phyloP scores from a whole-genome alignment of 306 rosid species.

The Prunus mongolica region DNA sequence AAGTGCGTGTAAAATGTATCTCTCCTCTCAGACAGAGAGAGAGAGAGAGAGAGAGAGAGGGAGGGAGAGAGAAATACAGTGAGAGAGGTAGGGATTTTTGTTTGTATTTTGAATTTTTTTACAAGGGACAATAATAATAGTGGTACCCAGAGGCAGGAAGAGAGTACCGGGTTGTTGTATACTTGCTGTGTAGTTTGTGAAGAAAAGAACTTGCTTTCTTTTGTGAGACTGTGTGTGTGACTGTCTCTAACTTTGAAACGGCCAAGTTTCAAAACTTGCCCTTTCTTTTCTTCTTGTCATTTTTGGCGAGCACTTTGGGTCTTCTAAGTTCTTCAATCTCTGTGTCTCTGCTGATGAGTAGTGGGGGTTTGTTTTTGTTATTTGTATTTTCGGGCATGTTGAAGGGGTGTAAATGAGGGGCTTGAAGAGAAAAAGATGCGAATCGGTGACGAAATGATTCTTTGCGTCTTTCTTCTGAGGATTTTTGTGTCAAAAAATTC shows the following conservation, averaged over 20 bases:
- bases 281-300: not conserved
- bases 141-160: not conserved
- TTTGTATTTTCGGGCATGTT: not conserved
- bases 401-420: not conserved
- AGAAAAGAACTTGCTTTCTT: slow-evolving; percentile 8
- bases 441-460: slow-evolving; percentile 50
- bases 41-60: not conserved
- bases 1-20: not conserved
- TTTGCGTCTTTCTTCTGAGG: slow-evolving; percentile 52
- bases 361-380: not conserved
- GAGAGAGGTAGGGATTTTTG: not conserved
- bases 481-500: slow-evolving; percentile 40
- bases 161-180: not conserved
- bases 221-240: slow-evolving; percentile 3
- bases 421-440: slow-evolving; percentile 18
- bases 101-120: not conserved
- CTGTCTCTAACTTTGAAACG: not conserved
- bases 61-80: not conserved
- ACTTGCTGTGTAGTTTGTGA: slow-evolving; percentile 11
- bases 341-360: not conserved
- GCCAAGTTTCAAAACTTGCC: not conserved
- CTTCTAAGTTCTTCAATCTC: not conserved
- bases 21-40: slow-evolving; percentile 18
- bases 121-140: too few relatives aligned
- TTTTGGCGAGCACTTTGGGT: not conserved